These are phyloP conservation scores for Ottelia alismoides DNA, from an alignment of 106 monocot species.

Conservation along the genomic window DNA sequence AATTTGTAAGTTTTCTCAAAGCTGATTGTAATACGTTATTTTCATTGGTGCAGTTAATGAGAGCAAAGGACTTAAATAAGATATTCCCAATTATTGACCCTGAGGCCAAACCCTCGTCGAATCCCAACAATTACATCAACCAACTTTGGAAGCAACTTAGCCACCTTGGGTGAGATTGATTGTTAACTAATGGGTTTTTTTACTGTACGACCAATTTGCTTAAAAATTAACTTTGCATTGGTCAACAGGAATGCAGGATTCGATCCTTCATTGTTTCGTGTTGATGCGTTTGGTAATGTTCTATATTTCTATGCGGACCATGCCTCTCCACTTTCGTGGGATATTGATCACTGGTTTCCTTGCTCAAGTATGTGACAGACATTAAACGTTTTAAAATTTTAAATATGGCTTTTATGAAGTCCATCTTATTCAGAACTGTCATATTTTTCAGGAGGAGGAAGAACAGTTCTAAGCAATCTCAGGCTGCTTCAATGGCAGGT, in stretches of 20 bases:
- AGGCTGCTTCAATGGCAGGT: slow-evolving; percentile 81
- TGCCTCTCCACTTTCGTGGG: slow-evolving; percentile 82
- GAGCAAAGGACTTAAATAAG: slow-evolving; percentile 46
- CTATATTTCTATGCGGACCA: slow-evolving; percentile 72
- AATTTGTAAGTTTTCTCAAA: too few species aligned
- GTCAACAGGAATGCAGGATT: slow-evolving; percentile 80
- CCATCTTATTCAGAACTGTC: too few species aligned
- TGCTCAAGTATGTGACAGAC: slow-evolving; percentile 42
- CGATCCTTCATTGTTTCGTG: slow-evolving; percentile 80
- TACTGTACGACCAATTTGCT: neutral
- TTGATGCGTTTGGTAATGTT: slow-evolving; percentile 80
- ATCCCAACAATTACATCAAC: slow-evolving; percentile 47
- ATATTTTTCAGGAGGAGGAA: slow-evolving; percentile 93
- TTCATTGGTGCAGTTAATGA: slow-evolving; percentile 30
- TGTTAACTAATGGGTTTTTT: neutral
- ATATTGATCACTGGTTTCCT: slow-evolving; percentile 96
- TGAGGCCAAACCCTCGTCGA: slow-evolving; percentile 30
- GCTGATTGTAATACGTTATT: too few species aligned
- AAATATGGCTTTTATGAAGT: too few species aligned
- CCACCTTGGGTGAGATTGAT: slow-evolving; percentile 57
- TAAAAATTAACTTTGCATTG: neutral
- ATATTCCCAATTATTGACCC: slow-evolving; percentile 65
- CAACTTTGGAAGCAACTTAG: slow-evolving; percentile 88
- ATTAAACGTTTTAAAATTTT: too few species aligned
- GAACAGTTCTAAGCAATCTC: slow-evolving; percentile 70